phyloP scores from a whole-genome alignment of 2,329 filamentous ascomycete genomes.

The Paracorniculantispora psalliotae region DNA sequence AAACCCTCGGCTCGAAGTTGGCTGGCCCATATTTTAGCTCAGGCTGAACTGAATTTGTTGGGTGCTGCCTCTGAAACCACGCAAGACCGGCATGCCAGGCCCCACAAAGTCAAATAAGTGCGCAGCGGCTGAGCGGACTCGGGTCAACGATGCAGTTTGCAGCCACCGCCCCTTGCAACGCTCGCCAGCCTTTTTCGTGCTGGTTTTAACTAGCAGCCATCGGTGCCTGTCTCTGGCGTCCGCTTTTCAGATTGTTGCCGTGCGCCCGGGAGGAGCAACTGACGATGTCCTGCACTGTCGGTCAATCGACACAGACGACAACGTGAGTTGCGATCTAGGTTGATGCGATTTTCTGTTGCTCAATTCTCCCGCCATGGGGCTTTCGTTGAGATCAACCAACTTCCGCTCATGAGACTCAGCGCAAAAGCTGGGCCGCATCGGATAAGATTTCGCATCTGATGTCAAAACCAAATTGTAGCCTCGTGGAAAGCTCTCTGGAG shows the following conservation, averaged over 20 bases:
- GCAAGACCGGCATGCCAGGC: background rate
- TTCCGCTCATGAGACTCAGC: too few relatives aligned
- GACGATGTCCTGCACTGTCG: background rate
- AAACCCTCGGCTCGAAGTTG: conserved; percentile 1
- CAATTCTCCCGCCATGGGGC: too few relatives aligned
- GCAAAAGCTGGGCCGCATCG: too few relatives aligned
- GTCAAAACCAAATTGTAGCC: too few relatives aligned
- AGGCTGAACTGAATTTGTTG: background rate
- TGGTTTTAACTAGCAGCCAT: background rate
- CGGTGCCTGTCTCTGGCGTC: too few relatives aligned
- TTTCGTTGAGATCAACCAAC: too few relatives aligned
- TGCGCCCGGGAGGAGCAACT: too few relatives aligned
- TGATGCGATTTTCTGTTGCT: too few relatives aligned
- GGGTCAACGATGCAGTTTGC: background rate
- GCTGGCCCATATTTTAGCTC: background rate
- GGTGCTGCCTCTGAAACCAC: background rate
- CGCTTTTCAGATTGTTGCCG: background rate
- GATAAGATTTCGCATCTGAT: too few relatives aligned
- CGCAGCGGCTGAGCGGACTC: background rate
- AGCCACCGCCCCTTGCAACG: background rate
- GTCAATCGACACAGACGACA: too few relatives aligned
- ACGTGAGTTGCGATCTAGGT: too few relatives aligned
- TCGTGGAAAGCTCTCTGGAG: too few relatives aligned
- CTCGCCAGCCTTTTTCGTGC: background rate
- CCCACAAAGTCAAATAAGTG: background rate